Conservation (phyloP, 225 moss, liverwort and hornwort species). For the Ulota crispa region DNA sequence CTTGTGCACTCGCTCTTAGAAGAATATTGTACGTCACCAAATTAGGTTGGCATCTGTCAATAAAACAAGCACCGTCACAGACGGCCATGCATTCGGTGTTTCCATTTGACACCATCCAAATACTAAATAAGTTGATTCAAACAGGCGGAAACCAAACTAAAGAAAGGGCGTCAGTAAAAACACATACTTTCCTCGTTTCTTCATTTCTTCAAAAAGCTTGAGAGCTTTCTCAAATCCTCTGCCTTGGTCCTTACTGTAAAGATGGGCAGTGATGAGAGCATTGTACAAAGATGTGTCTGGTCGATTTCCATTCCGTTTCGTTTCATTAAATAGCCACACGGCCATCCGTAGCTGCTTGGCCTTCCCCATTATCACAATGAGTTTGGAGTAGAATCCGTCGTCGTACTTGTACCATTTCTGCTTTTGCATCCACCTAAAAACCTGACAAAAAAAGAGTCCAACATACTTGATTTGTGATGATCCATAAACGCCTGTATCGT, state of each 20-base stretch:
- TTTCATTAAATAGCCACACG: slow-evolving; percentile 81
- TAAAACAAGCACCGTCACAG: neutral
- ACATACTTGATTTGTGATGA: neutral
- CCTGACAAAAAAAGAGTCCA: slow-evolving; percentile 40
- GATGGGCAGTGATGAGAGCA: slow-evolving; percentile 76
- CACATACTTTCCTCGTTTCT: slow-evolving; percentile 50
- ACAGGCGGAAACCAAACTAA: slow-evolving; percentile 13
- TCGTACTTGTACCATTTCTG: slow-evolving; percentile 89
- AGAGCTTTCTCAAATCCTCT: slow-evolving; percentile 67
- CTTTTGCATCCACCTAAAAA: slow-evolving; percentile 91
- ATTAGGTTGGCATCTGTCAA: slow-evolving; percentile 74
- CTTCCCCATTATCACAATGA: slow-evolving; percentile 92
- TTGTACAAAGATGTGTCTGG: slow-evolving; percentile 91
- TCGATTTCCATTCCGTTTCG: slow-evolving; percentile 65
- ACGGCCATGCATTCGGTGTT: neutral
- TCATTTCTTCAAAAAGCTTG: slow-evolving; percentile 73
- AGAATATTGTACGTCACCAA: slow-evolving; percentile 95
- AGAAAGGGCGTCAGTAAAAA: slow-evolving; percentile 4
- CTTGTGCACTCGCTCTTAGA: slow-evolving; percentile 78
- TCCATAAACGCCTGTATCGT: neutral
- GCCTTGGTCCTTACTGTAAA: slow-evolving; percentile 51
- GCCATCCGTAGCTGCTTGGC: slow-evolving; percentile 77
- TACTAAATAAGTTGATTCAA: neutral
- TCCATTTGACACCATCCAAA: neutral
- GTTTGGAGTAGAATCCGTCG: slow-evolving; percentile 83